A percentile compares a stretch with the other conserved stretches of the same genome.
Conservation (phyloP, 106 monocot genomes). For the Cymbidium sinense region DNA sequence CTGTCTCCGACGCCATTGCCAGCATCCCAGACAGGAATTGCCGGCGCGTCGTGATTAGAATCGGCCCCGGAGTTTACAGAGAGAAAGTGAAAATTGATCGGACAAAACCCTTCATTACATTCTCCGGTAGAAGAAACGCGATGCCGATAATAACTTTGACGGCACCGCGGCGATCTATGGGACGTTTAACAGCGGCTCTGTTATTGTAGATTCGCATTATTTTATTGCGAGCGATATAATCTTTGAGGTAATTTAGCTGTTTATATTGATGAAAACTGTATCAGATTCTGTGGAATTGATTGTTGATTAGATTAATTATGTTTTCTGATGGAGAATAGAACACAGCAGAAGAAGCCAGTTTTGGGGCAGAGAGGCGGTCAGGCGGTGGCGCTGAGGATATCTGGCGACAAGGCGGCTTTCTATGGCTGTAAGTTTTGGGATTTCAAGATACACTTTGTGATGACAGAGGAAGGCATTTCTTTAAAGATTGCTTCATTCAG, state of each 20-base stretch:
- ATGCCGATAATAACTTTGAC: constrained; percentile 24
- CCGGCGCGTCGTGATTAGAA: constrained; percentile 6
- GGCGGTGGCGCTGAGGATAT: constrained; percentile 41
- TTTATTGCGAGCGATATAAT: constrained; percentile 28
- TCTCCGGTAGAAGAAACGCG: constrained; percentile 4
- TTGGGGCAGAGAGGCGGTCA: constrained; percentile 19
- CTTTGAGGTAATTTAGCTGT: constrained; percentile 16
- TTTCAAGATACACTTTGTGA: constrained; percentile 56
- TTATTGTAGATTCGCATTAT: constrained; percentile 23
- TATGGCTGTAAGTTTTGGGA: constrained; percentile 37
- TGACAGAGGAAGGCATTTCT: constrained; percentile 45
- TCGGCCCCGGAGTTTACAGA: constrained; percentile 14
- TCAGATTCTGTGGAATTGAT: not conserved
- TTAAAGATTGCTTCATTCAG: constrained; percentile 40
- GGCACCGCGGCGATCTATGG: constrained; percentile 21
- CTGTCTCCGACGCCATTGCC: constrained; percentile 13
- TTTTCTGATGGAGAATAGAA: constrained; percentile 7
- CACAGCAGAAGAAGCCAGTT: constrained; percentile 20
- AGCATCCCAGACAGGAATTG: constrained; percentile 14
- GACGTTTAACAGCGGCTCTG: constrained; percentile 25
- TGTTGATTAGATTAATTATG: not conserved
- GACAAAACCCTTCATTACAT: constrained; percentile 10
- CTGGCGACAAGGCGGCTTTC: constrained; percentile 37
- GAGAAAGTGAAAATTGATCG: constrained; percentile 15
- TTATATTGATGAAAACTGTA: no score